Base-by-base conservation (phyloP, 176 grass and related monocot species). In the Carex littledalei region DNA sequence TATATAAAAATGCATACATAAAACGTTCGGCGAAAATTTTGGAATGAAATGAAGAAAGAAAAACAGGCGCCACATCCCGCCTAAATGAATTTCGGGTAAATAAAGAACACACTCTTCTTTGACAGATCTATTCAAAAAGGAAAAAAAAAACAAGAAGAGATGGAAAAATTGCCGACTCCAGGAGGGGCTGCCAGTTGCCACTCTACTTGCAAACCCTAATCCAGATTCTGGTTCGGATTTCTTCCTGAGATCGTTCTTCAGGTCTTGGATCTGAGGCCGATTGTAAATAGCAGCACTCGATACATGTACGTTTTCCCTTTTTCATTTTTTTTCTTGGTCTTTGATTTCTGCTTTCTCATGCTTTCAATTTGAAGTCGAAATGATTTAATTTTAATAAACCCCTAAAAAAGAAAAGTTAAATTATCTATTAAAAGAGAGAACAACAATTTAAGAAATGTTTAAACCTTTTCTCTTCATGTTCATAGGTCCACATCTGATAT, bases 251-350 rank as follows among this genome's bases (percentile, higher is more conserved):
- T 89, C 81, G 77, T 99, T 82, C 82, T 99, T 22, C 96, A 98
- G 88, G 93, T 95, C 88, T 78, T 98, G 65, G 96, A 98, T 85
- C 89, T 98, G 85, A 98, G 90, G 82, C 64, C 93, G 59, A 88
- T 98, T 34, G 93, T 91, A 67, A 84, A 54, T 86, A 90, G 82
- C 85, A 85, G 57, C 67, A 91, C 68, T 34, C 91, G 93, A 65
- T 95, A 92, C 90, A 92, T 84, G 96, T 98, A 26, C 85, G 91
- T 39, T 16, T 64, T 76, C 43, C 63, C 3, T 20, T 34, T 34
- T 34, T 34, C 32, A 26, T 34, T 34, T 32, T 32, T 32, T 17
- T 3, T 32, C 47, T 63, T 34, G 49, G 8, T 2, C 16, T 31
- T 74, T 21, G 1, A 15, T 62, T 43, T 26, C 56, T 81, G 35